phyloP scores from a whole-genome alignment of 2,329 filamentous ascomycete genomes.

The Phymatotrichopsis omnivora region DNA sequence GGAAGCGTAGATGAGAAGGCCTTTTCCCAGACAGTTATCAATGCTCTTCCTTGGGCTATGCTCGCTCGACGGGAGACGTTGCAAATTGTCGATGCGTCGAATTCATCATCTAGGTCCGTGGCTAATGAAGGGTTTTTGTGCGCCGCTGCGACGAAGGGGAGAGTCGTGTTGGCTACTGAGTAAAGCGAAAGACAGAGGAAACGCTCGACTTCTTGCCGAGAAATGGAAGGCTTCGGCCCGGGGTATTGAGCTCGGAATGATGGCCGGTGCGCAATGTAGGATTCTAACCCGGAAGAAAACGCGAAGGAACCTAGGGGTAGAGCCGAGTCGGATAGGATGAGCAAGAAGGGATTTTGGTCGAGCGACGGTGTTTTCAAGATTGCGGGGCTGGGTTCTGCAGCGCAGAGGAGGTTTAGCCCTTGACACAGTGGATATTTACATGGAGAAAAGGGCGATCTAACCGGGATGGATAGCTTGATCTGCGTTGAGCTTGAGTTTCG shows the following conservation, averaged over 20 bases:
- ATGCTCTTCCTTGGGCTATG: constrained; percentile 62
- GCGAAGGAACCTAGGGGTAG: constrained; percentile 79
- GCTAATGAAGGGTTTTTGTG: constrained; percentile 40
- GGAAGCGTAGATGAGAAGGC: constrained; percentile 45
- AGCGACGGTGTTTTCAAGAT: constrained; percentile 24
- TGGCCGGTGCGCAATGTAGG: constrained; percentile 58
- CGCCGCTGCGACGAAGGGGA: constrained; percentile 64
- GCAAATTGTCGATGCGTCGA: constrained; percentile 67
- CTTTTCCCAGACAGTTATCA: constrained; percentile 66
- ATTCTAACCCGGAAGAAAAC: constrained; percentile 74
- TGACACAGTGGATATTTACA: no score
- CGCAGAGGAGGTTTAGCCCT: background rate
- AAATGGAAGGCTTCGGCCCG: constrained; percentile 22
- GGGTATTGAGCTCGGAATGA: constrained; percentile 27
- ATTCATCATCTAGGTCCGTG: constrained; percentile 58
- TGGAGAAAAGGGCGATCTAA: background rate
- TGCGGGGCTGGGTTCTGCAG: background rate
- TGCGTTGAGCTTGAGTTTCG: constrained; percentile 35
- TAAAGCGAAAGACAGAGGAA: constrained; percentile 63
- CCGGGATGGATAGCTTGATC: background rate
- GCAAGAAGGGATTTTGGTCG: constrained; percentile 57
- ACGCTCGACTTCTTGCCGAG: constrained; percentile 37
- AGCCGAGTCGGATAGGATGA: constrained; percentile 70
- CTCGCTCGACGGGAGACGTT: constrained; percentile 69
- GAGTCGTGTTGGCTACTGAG: constrained; percentile 59